Base-by-base conservation (phyloP, 2,329 filamentous ascomycete species). In the Fusarium odoratissimum region DNA sequence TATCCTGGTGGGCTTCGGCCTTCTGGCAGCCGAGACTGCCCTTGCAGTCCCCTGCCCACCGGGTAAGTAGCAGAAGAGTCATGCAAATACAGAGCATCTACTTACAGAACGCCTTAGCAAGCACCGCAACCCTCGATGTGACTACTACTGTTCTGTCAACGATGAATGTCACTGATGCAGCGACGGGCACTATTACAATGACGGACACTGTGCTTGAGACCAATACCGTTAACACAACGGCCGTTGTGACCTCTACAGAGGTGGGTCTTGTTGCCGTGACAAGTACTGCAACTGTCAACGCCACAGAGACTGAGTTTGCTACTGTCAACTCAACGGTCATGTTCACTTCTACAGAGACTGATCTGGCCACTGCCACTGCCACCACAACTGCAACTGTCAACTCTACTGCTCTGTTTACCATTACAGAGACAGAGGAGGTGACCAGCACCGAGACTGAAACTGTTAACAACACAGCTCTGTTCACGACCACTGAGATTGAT, bases 1-100 rank as follows among this genome's bases (percentile, higher is more conserved):
- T 16, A 37, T 30, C 28, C 38, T 69, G 14, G n/a, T 69, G 17
- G 45, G 58, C 35, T 21, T 69, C 14, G 45, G 66, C 65, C 51
- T 69, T 33, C 37, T 69, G 30, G 45, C 33, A 38, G 66, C 28
- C 5, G 51, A 69, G 30, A 52, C 65, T 59, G 58, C 51, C 33
- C 23, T 69, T 37, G 65, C 66, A 69, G 37, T 52, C 28, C 65
- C 65, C 19, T 45, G 41, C 45, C 25, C 23, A 54, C 49, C 23
- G 23, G 19, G 63, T 66, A 40, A 58, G 64, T 33, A 41, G 33
- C 2, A 19, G 41, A 6, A 33, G 16, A 17, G 19, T 17, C 21
- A n/a, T 21, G 16, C 10, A 17, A 16, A n/a, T n/a, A n/a, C 13
- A 45, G 31, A 17, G 16, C 28, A 19, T 13, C 28, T 21, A 12